Conservation (phyloP, 2,329 filamentous ascomycete genomes). For the Trichoderma afroharzianum region DNA sequence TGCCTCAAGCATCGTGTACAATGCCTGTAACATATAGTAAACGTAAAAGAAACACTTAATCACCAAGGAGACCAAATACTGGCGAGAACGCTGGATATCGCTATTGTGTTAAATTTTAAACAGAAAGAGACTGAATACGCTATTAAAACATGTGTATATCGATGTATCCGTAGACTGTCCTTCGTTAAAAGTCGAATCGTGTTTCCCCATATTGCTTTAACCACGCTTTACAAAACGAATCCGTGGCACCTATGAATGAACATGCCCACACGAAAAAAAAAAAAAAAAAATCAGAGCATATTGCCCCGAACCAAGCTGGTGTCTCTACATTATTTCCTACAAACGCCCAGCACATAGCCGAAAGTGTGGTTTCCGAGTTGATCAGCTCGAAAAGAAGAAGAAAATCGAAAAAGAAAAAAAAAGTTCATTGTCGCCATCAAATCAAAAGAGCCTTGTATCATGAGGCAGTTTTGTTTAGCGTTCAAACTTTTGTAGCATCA, state of each 20-base stretch:
- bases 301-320: not conserved
- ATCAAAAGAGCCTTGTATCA: not conserved
- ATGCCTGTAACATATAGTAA: not conserved
- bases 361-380: not conserved
- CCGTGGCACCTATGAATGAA: not conserved
- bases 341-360: constrained; percentile 1
- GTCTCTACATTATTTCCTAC: not conserved
- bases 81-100: not conserved
- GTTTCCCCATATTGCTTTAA: not conserved
- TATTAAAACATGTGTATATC: not conserved
- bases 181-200: not conserved
- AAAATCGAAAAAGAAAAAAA: not conserved
- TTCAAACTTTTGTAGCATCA: not conserved
- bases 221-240: not conserved
- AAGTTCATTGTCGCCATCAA: not conserved
- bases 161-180: not conserved
- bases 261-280: not conserved
- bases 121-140: not conserved
- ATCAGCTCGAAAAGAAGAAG: not conserved
- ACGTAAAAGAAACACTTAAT: not conserved
- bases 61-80: not conserved
- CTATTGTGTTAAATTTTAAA: too few species aligned
- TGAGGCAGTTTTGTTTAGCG: not conserved
- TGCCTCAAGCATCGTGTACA: not conserved
- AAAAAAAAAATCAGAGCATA: not conserved